phyloP scores from a whole-genome alignment of 345 rosid genomes.

The Populus alba region DNA sequence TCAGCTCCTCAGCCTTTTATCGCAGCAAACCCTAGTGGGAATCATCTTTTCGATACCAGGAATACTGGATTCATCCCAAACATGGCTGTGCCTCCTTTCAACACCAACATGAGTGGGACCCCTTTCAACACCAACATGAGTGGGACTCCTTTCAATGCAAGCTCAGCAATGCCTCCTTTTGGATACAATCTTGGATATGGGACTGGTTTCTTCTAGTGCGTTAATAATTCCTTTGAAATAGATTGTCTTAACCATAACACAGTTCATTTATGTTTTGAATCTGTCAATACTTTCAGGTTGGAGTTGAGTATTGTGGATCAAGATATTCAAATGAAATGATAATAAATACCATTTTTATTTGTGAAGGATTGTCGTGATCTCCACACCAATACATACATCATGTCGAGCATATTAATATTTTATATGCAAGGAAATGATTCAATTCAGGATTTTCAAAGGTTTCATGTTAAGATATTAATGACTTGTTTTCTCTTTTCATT shows the following conservation, averaged over 20 bases:
- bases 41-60: conserved; percentile 4
- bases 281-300: background rate
- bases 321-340: background rate
- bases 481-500: too few relatives aligned
- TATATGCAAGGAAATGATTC: background rate
- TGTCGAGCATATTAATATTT: background rate
- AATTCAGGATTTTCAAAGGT: too few relatives aligned
- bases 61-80: background rate
- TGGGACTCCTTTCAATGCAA: background rate
- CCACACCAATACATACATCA: background rate
- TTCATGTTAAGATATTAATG: background rate
- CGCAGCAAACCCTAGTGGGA: background rate
- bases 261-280: background rate
- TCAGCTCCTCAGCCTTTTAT: conserved; percentile 2
- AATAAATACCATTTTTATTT: background rate
- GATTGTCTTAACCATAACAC: background rate
- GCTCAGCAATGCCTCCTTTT: background rate
- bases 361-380: background rate
- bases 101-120: background rate
- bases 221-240: background rate
- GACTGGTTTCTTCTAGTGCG: background rate
- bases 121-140: background rate
- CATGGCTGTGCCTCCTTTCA: background rate
- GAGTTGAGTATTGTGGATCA: background rate
- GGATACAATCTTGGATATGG: background rate